Percentiles rank a stretch among this genome's conserved stretches.
Conservation (phyloP, 352 stramenopile species). For the Phytophthora sp. region DNA sequence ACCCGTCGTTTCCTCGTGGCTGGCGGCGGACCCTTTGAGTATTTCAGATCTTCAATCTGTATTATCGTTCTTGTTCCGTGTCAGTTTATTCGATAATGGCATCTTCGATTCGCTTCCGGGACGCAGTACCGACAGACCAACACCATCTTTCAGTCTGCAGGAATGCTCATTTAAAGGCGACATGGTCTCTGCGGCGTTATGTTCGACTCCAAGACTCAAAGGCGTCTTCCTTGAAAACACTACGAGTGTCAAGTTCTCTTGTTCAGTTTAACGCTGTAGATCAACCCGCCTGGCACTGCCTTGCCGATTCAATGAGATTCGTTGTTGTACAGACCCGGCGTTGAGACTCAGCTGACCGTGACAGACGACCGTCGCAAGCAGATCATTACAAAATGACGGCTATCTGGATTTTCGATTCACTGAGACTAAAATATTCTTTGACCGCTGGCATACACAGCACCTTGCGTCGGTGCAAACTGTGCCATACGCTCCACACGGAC, state of each 20-base stretch:
- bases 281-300: slow-evolving; percentile 37
- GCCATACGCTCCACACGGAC: slow-evolving; percentile 42
- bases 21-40: not conserved
- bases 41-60: slow-evolving; percentile 21
- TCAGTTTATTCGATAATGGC: slow-evolving; percentile 28
- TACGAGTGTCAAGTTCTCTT: slow-evolving; percentile 42
- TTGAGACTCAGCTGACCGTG: slow-evolving; percentile 36
- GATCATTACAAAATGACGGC: slow-evolving; percentile 37
- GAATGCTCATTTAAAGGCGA: slow-evolving; percentile 35
- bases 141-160: slow-evolving; percentile 28
- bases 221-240: slow-evolving; percentile 42
- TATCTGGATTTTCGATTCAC: slow-evolving; percentile 39
- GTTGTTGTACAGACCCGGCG: slow-evolving; percentile 34
- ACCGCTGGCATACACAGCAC: slow-evolving; percentile 21
- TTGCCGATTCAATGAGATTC: slow-evolving; percentile 23
- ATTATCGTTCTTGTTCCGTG: slow-evolving; percentile 7
- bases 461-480: slow-evolving; percentile 14
- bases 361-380: slow-evolving; percentile 24
- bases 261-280: slow-evolving; percentile 39
- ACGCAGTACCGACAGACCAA: slow-evolving; percentile 39
- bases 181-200: slow-evolving; percentile 19
- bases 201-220: slow-evolving; percentile 1
- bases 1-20: slow-evolving; percentile 9
- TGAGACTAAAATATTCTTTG: slow-evolving; percentile 41
- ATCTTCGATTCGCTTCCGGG: slow-evolving; percentile 43